Base-by-base conservation (phyloP, 306 rosid genomes). In the Fragaria vesca region DNA sequence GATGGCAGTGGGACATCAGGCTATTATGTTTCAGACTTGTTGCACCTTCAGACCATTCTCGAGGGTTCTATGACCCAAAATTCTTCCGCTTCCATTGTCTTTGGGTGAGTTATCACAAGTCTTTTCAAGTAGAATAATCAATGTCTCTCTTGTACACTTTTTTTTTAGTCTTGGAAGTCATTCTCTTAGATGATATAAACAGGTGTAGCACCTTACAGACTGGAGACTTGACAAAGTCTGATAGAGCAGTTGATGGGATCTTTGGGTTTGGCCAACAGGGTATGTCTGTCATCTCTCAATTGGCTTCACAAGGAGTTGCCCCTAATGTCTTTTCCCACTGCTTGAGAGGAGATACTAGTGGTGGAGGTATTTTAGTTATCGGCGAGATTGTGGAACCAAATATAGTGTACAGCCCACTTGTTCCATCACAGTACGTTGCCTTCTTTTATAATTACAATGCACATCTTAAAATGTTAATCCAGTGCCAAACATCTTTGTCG, bases 1-100 rank as follows among this genome's bases (percentile, higher is more conserved):
- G 99, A 96, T 82, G 99, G 99, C 3, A 96, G 99, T 75, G 99
- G 98, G 55, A 89, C 99, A 47, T 86, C 96, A 2, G 99, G 99
- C 72, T 96, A 90, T 84, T 93, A 91, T 6, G 92, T 96, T 55
- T 85, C 88, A 0, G 99, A 96, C 79, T 73, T 85, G 87, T 82
- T 96, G 87, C 91, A 89, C 78, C 86, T 96, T 8, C 78, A 87
- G 55, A 73, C 88, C 24, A 84, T 96, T 81, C 76, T 87, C 47
- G 91, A 85, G 70, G 87, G 89, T 73, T 66, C 98, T 6, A 21
- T 88, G 77, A 79, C 78, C 48, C 77, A 91, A 26, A 96, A 93
- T 87, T 79, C 97, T 66, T 86, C 99, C 3, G 97, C 94, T n/a
- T 76, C 90, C 6, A 82, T 96, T 69, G 88, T 90, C 68, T 96